Evolutionary conservation across 768 basidiomycete species (phyloP).

Genomic region (Xerocomellus dryophilus): DNA sequence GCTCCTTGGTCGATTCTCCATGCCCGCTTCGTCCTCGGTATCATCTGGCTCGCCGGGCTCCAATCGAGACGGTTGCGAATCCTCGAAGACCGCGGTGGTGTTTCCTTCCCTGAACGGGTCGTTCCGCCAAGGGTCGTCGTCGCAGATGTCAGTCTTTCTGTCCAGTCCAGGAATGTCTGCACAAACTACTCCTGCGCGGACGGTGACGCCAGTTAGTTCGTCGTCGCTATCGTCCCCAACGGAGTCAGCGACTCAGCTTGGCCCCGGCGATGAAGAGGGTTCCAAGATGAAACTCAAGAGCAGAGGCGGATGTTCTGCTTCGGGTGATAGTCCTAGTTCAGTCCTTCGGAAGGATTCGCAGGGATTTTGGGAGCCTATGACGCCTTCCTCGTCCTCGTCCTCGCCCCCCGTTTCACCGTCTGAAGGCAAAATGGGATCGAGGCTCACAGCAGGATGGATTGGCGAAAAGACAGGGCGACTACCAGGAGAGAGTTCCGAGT

Average conservation of each 20-base stretch:
- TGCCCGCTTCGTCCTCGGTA: slow-evolving; percentile 2
- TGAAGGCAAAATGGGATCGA: slow-evolving; percentile 1
- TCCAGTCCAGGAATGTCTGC: slow-evolving; percentile 3
- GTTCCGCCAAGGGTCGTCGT: slow-evolving; percentile 14
- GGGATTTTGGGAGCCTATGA: slow-evolving; percentile 28
- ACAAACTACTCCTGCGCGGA: slow-evolving; percentile 12
- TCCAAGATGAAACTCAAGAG: neutral
- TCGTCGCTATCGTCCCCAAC: neutral
- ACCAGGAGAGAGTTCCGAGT: neutral
- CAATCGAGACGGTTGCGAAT: slow-evolving; percentile 3
- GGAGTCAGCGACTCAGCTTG: neutral
- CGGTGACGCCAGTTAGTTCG: slow-evolving; percentile 4
- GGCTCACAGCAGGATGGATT: neutral
- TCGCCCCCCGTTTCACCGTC: slow-evolving; percentile 16
- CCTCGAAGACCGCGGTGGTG: slow-evolving; percentile 14
- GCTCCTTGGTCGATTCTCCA: slow-evolving; percentile 9
- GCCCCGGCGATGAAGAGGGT: neutral
- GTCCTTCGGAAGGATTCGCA: slow-evolving; percentile 25
- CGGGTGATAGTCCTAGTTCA: neutral
- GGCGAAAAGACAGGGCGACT: neutral
- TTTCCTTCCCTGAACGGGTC: slow-evolving; percentile 27
- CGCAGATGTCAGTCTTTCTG: neutral
- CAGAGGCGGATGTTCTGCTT: neutral
- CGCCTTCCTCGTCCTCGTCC: slow-evolving; percentile 19
- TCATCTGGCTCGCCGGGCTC: neutral